Base-by-base conservation (phyloP, 2,329 filamentous ascomycete species). In the Talaromyces marneffei region DNA sequence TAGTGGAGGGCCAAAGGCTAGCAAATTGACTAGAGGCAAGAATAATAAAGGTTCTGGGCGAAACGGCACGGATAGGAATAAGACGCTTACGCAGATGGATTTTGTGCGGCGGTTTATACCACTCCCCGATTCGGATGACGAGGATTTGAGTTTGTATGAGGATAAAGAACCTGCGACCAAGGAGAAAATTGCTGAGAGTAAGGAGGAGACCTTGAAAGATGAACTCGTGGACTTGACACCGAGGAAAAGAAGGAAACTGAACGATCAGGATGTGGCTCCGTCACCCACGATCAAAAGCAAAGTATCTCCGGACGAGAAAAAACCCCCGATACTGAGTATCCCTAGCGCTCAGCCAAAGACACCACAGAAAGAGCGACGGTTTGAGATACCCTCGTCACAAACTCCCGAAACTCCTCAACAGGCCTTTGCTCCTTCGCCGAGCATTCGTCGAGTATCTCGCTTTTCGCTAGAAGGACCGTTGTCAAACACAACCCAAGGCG, bases 61-160 rank as follows among this genome's bases (percentile, higher is more conserved):
- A 8, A 55, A 55, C 31, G 56, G 65, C 42, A 65, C 65, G 18
- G 66, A 70, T 52, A 64, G 66, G 18, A 67, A 76, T 57, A 76
- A 76, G 48, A 77, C 75, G 0, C 67, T 77, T n/a, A 77, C 75
- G 2, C 75, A 77, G 64, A 77, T 77, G 74, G 70, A 75, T 58
- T 77, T 74, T 65, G 74, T 77, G 35, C 69, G 69, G 35, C 72
- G 71, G 4, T 72, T 70, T 48, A 65, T 75, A 61, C 68, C 69
- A 23, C 69, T 74, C 50, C 69, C 72, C 2, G 54, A 57, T 40
- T 67, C 71, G 3, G 71, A 75, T 42, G 73, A 75, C 25, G 74
- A 69, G n/a, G 48, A 62, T 27, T 8, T 62, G 14, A 46, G 55
- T 27, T 33, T 46, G 12, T 59, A 62, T 5, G 48, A 59, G 7